Evolutionary conservation across 2,329 filamentous ascomycete species (phyloP).

Genomic region (Sclerotinia spermophila): DNA sequence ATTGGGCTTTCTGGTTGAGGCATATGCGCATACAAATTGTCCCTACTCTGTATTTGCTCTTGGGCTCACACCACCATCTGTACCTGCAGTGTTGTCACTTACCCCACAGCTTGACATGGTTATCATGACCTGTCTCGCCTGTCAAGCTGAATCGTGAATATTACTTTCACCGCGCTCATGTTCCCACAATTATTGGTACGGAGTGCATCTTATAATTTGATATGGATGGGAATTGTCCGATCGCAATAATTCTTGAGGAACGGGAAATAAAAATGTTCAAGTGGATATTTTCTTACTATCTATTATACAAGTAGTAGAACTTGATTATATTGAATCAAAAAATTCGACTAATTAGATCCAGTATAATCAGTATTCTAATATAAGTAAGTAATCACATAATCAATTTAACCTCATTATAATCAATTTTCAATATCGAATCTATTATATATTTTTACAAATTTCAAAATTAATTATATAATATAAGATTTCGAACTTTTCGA

Average conservation of each 20-base stretch:
- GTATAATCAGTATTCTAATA: too few relatives aligned
- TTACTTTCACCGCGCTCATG: not conserved
- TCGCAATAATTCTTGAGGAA: not conserved
- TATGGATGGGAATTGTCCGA: not conserved
- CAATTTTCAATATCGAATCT: too few relatives aligned
- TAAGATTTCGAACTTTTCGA: too few relatives aligned
- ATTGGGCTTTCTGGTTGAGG: not conserved
- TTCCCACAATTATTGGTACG: not conserved
- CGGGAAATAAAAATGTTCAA: not conserved
- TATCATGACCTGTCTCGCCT: not conserved
- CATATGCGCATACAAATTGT: not conserved
- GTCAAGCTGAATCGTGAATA: not conserved
- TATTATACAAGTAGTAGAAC: too few relatives aligned
- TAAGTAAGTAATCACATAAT: too few relatives aligned
- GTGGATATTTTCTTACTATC: not conserved
- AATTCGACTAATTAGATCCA: too few relatives aligned
- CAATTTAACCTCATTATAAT: too few relatives aligned
- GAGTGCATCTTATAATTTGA: not conserved
- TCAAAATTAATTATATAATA: too few relatives aligned
- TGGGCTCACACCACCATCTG: not conserved
- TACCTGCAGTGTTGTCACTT: not conserved
- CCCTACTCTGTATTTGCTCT: not conserved
- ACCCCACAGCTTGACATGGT: constrained; percentile 5
- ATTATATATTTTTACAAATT: too few relatives aligned
- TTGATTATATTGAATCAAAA: too few relatives aligned